Base-by-base conservation (phyloP, 352 stramenopile species). In the Aphanomyces stellatus region DNA sequence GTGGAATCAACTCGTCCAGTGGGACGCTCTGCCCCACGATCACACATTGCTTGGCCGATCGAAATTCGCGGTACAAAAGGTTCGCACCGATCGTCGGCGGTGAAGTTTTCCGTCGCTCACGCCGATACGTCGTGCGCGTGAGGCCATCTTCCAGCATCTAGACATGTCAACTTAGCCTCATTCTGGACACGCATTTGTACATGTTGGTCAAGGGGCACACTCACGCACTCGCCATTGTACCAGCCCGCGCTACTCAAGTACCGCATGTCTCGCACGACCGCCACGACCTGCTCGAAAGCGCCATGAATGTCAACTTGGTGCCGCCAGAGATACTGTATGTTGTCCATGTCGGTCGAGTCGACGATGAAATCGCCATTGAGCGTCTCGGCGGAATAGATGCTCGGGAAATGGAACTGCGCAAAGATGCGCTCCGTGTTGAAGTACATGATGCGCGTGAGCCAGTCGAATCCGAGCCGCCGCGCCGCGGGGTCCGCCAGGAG, bases 1-100 rank as follows among this genome's bases (percentile, higher is more conserved):
- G 15, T 0, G 56, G 31, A 5, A 64, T 30, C 11, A 30, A 33
- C 22, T 64, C 56, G 22, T 64, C 56, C n/a, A 49, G 25, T 17
- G 25, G 56, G 30, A 64, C 41, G 35, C 51, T 64, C 51, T 64
- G 56, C 19, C 56, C 41, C 24, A 64, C 56, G 11, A 64, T 35
- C n/a, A 64, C 56, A 25, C 28, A 51, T 3, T 25, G 35, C 7
- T 64, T 22, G 25, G 53, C 35, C 4, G n/a, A 19, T 19, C 19
- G 11, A 49, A 64, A 64, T 30, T 64, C 56, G 17, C 56, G 56
- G 19, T 19, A 51, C 22, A 64, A 31, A 24, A 64, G 41, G 25
- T 64, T 64, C 22, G 41, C 56, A 5, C 25, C 24, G n/a, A 2
- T n/a, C 37, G 13, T 11, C n/a, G 37, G 37, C n/a, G 37, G 37